Base-by-base conservation (phyloP, 176 grass and related monocot genomes). In the Aegilops bicornis region DNA sequence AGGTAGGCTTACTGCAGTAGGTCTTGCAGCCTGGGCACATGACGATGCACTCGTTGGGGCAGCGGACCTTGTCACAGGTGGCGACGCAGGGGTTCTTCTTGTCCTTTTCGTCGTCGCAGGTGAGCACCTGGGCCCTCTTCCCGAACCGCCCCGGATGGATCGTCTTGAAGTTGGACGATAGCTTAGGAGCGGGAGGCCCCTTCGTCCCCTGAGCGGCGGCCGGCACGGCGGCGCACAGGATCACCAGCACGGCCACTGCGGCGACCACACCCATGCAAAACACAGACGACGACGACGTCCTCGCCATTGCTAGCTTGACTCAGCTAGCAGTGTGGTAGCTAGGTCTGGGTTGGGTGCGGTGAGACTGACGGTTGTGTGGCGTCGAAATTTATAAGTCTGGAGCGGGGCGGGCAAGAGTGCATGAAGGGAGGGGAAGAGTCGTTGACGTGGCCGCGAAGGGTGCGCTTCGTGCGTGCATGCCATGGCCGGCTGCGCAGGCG, bases 41-140 rank as follows among this genome's bases (percentile, higher is more conserved):
- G 73, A 89, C 88, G 43, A 93, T 76, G 89, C 91, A 93, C 45
- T 54, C 25, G 72, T 93, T 76, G 9, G 75, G 88, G 91, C 91
- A 93, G 3, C 79, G 69, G 45, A 5, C 0, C 11, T 2, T 58
- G 43, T 81, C 33, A 68, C 91, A 92, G 37, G 81, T 76, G 54
- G 64, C 60, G 6, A 45, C 22, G 73, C 91, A 93, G 2, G 5
- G 12, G 0, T 10, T 0, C 12, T 33, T 20, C 0, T 27, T 40
- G 64, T 11, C 14, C 6, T 4, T 20, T 16, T 1, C 0, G 40
- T 86, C 31, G 40, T 30, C 1, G 73, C 89, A 90, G 0, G 79
- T 1, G 0, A 73, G 17, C 73, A 79, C 23, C 72, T 71, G 56
- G 31, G 66, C 42, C 73, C 79, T 64, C 37, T 79, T 79, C 72